These are phyloP conservation scores for Jamesozyma hellenica DNA, from an alignment of 805 yeast species.

Conservation along the genomic window DNA sequence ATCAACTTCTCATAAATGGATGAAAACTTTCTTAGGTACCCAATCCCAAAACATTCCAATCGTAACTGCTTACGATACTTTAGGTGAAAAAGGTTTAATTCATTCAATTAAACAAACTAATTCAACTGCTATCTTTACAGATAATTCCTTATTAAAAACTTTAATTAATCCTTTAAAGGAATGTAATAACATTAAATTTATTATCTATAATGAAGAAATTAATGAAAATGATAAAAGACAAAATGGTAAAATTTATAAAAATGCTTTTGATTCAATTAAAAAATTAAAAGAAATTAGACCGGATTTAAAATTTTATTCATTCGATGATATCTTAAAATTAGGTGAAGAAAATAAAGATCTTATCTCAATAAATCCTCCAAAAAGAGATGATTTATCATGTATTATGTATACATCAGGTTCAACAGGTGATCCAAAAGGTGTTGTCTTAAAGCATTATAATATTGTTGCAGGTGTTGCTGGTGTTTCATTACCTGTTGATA, in stretches of 20 bases:
- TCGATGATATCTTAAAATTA: slow-evolving; percentile 51
- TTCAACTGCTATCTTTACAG: slow-evolving; percentile 72
- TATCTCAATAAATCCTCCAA: slow-evolving; percentile 36
- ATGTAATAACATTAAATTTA: slow-evolving; percentile 50
- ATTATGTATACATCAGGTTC: slow-evolving; percentile 69
- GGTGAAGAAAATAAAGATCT: slow-evolving; percentile 46
- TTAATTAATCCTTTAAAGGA: slow-evolving; percentile 63
- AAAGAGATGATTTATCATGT: slow-evolving; percentile 43
- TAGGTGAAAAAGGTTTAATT: slow-evolving; percentile 80
- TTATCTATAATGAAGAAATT: slow-evolving; percentile 61
- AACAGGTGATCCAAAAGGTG: slow-evolving; percentile 78
- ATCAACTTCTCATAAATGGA: slow-evolving; percentile 80
- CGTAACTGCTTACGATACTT: slow-evolving; percentile 93
- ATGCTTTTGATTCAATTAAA: slow-evolving; percentile 48
- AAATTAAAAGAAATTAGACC: slow-evolving; percentile 61
- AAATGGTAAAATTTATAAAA: slow-evolving; percentile 47
- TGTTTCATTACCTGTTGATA: slow-evolving; percentile 51
- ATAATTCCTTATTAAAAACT: slow-evolving; percentile 57
- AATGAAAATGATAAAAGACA: slow-evolving; percentile 54
- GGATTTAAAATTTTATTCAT: slow-evolving; percentile 57
- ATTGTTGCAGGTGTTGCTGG: slow-evolving; percentile 85
- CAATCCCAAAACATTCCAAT: slow-evolving; percentile 71
- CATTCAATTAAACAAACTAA: slow-evolving; percentile 80
- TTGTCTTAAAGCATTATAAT: slow-evolving; percentile 50
- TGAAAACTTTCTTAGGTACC: slow-evolving; percentile 75